These are phyloP conservation scores for Scheffersomyces insectosa DNA, from an alignment of 1,139 yeast species.

Conservation along the genomic window DNA sequence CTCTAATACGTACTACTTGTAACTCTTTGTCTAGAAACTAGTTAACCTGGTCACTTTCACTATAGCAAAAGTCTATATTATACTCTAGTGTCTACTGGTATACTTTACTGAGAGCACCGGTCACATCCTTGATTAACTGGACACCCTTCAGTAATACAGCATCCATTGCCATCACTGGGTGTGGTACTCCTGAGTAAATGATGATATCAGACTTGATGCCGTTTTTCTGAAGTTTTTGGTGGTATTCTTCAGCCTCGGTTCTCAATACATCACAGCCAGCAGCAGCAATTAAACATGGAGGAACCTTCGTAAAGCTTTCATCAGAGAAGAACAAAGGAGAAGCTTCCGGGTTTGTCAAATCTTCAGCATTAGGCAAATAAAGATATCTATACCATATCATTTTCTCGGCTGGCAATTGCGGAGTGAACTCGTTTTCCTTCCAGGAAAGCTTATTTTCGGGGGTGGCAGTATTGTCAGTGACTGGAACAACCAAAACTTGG, in stretches of 20 bases:
- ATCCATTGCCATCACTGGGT: constrained; percentile 52
- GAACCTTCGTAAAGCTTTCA: constrained; percentile 38
- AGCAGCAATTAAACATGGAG: constrained; percentile 45
- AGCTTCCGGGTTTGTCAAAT: constrained; percentile 40
- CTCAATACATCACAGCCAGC: constrained; percentile 50
- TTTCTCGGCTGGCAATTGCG: constrained; percentile 50
- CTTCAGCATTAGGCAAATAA: constrained; percentile 41
- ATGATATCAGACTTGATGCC: constrained; percentile 36
- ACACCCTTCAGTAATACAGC: constrained; percentile 41
- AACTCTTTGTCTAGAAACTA: too few species aligned
- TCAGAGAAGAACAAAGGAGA: constrained; percentile 46
- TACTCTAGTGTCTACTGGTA: constrained; percentile 4
- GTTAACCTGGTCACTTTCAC: too few species aligned
- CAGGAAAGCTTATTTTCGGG: constrained; percentile 38
- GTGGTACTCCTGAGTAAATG: constrained; percentile 47
- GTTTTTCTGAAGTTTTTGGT: constrained; percentile 36
- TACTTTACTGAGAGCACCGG: constrained; percentile 27
- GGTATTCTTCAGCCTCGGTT: constrained; percentile 45
- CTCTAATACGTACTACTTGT: too few species aligned
- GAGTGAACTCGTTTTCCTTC: constrained; percentile 42
- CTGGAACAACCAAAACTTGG: constrained; percentile 50
- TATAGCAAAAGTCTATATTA: too few species aligned
- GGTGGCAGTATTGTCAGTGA: constrained; percentile 49
- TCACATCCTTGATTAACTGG: constrained; percentile 31
- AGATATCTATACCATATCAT: constrained; percentile 50